Evolutionary conservation across 1,284 basidiomycete genomes (phyloP).

Genomic region (Athelia psychrophila): DNA sequence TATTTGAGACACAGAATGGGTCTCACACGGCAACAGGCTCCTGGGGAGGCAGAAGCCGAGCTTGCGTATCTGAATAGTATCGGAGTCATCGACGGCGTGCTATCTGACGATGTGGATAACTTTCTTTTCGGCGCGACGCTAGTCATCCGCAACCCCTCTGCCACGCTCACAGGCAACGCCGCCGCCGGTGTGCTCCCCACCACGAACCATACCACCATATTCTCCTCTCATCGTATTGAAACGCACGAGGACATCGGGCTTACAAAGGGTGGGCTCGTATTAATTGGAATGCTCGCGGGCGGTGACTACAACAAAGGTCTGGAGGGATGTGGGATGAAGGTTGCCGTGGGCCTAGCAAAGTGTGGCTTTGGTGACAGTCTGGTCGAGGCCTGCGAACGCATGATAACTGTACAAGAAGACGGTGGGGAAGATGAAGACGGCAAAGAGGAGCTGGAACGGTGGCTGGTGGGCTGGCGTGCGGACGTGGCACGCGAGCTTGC

Average conservation of each 20-base stretch:
- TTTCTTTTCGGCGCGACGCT: slow-evolving; percentile 86
- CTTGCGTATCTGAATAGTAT: slow-evolving; percentile 82
- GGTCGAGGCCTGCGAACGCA: slow-evolving; percentile 47
- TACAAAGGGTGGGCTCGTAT: slow-evolving; percentile 73
- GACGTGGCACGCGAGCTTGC: slow-evolving; percentile 66
- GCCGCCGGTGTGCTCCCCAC: slow-evolving; percentile 8
- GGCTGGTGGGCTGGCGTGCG: slow-evolving; percentile 59
- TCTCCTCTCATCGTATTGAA: slow-evolving; percentile 60
- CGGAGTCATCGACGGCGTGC: slow-evolving; percentile 84
- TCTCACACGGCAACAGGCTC: slow-evolving; percentile 51
- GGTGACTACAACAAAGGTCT: slow-evolving; percentile 88
- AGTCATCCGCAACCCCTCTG: slow-evolving; percentile 73
- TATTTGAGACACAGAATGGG: not conserved
- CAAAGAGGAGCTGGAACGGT: slow-evolving; percentile 25
- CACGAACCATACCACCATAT: slow-evolving; percentile 65
- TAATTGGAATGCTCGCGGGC: slow-evolving; percentile 84
- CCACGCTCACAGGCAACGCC: slow-evolving; percentile 22
- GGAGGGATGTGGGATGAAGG: slow-evolving; percentile 57
- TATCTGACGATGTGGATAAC: slow-evolving; percentile 93
- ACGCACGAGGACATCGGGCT: slow-evolving; percentile 55
- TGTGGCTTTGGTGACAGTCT: slow-evolving; percentile 73
- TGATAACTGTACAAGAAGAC: slow-evolving; percentile 39
- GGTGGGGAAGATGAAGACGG: slow-evolving; percentile 29
- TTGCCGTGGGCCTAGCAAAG: slow-evolving; percentile 65
- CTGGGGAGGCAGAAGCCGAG: slow-evolving; percentile 96